phyloP scores from a whole-genome alignment of 306 rosid genomes.

The Boehmeria nivea region DNA sequence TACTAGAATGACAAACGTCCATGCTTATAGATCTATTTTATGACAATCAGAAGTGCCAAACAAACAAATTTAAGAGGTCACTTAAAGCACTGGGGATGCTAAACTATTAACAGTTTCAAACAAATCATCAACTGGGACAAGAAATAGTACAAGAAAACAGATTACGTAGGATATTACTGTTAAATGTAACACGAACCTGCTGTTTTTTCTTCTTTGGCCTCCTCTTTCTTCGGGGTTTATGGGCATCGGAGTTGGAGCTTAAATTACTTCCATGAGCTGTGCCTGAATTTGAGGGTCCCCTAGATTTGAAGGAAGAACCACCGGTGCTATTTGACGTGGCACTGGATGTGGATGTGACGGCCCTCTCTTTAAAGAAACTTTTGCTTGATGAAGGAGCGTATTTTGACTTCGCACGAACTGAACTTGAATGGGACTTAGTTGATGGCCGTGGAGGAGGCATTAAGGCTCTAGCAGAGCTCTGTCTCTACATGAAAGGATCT shows the following conservation, averaged over 20 bases:
- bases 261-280: conserved; percentile 76
- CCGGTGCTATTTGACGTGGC: conserved; percentile 66
- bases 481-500: conserved; percentile 51
- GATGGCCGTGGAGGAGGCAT: conserved; percentile 96
- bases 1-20: no score
- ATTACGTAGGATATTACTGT: no score
- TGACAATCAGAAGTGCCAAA: no score
- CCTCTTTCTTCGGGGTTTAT: conserved; percentile 88
- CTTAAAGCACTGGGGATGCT: no score
- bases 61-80: no score
- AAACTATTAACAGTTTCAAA: no score
- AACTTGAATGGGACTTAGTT: conserved; percentile 36
- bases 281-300: conserved; percentile 69
- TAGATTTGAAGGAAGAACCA: conserved; percentile 47
- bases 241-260: conserved; percentile 98
- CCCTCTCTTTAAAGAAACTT: conserved; percentile 42
- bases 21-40: no score
- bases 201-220: conserved; percentile 88
- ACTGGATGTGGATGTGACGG: conserved; percentile 55
- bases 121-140: no score
- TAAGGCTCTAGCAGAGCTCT: conserved; percentile 85
- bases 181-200: conserved; percentile 53
- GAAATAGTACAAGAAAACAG: no score
- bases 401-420: conserved; percentile 36
- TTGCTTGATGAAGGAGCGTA: conserved; percentile 75